Percentiles rank a stretch among this genome's conserved stretches.
Conservation (phyloP, 192 early-diverging fungal species). For the Backusella luteola region DNA sequence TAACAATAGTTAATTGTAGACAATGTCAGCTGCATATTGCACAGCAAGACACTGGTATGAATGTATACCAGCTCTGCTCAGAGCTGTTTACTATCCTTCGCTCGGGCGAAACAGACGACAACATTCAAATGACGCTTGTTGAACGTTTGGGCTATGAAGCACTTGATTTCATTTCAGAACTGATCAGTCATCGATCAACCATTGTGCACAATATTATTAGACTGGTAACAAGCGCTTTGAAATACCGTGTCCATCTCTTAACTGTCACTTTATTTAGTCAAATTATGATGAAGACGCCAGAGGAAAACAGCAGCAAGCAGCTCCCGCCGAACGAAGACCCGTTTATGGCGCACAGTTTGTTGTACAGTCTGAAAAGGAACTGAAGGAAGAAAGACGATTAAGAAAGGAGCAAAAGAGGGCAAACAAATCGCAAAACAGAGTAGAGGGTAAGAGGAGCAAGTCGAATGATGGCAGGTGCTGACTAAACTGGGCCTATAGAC, state of each 20-base stretch:
- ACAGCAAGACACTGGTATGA: conserved; percentile 42
- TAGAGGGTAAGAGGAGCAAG: conserved; percentile 12
- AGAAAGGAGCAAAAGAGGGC: conserved; percentile 70
- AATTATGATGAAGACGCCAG: conserved; percentile 17
- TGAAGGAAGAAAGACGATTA: conserved; percentile 53
- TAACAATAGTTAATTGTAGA: conserved; percentile 22
- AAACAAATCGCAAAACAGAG: conserved; percentile 13
- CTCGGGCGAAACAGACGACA: conserved; percentile 55
- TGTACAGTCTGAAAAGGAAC: conserved; percentile 61
- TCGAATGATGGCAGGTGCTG: not conserved
- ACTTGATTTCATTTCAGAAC: conserved; percentile 62
- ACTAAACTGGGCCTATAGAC: conserved; percentile 25
- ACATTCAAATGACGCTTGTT: conserved; percentile 64
- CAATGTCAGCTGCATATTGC: conserved; percentile 55
- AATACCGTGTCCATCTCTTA: not conserved
- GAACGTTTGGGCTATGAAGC: conserved; percentile 75
- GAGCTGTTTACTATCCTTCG: conserved; percentile 71
- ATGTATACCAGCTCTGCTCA: conserved; percentile 57
- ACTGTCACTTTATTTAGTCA: conserved; percentile 17
- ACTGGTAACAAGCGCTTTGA: conserved; percentile 32
- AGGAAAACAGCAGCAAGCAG: conserved; percentile 14
- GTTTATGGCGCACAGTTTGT: conserved; percentile 63
- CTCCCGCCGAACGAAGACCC: conserved; percentile 37
- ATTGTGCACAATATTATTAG: conserved; percentile 65
- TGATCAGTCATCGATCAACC: conserved; percentile 54